Evolutionary conservation across 805 yeast species (phyloP).

Genomic region (Komagataella kurtzmanii): DNA sequence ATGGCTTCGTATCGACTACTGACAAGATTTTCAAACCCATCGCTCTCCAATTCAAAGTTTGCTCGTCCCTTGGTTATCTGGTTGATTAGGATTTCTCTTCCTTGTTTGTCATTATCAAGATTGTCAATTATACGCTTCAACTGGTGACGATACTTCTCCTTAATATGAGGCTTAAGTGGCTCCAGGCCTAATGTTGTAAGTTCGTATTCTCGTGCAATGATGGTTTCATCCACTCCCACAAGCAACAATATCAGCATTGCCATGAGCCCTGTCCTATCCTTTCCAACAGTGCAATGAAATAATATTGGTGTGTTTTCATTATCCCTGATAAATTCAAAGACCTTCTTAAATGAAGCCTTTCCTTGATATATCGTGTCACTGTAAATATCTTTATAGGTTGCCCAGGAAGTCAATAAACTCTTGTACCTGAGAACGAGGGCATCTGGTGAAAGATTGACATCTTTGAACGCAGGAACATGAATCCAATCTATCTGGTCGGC

Average conservation of each 20-base stretch:
- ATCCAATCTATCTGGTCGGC: slow-evolving; percentile 31
- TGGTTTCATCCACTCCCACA: slow-evolving; percentile 51
- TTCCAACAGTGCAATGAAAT: slow-evolving; percentile 78
- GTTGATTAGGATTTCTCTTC: slow-evolving; percentile 10
- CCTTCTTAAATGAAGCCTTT: slow-evolving; percentile 26
- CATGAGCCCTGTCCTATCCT: slow-evolving; percentile 72
- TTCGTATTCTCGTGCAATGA: slow-evolving; percentile 66
- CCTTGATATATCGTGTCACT: slow-evolving; percentile 42
- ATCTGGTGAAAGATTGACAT: slow-evolving; percentile 48
- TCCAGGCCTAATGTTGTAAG: slow-evolving; percentile 52
- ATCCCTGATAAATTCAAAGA: slow-evolving; percentile 46
- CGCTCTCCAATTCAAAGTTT: slow-evolving; percentile 26
- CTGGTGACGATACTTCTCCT: slow-evolving; percentile 19
- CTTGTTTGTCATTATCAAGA: slow-evolving; percentile 7
- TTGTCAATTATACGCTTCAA: slow-evolving; percentile 11
- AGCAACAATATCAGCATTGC: slow-evolving; percentile 53
- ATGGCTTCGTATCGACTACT: slow-evolving; percentile 59
- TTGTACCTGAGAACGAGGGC: slow-evolving; percentile 43
- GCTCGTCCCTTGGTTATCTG: slow-evolving; percentile 22
- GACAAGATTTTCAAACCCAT: slow-evolving; percentile 47
- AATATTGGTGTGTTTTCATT: slow-evolving; percentile 35
- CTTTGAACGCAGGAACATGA: slow-evolving; percentile 43
- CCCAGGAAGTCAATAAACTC: slow-evolving; percentile 42
- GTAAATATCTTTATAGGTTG: slow-evolving; percentile 52
- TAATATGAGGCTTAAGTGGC: slow-evolving; percentile 31